Evolutionary conservation across 495 filamentous ascomycete genomes (phyloP).

Genomic region (Aspergillus indologenus): DNA sequence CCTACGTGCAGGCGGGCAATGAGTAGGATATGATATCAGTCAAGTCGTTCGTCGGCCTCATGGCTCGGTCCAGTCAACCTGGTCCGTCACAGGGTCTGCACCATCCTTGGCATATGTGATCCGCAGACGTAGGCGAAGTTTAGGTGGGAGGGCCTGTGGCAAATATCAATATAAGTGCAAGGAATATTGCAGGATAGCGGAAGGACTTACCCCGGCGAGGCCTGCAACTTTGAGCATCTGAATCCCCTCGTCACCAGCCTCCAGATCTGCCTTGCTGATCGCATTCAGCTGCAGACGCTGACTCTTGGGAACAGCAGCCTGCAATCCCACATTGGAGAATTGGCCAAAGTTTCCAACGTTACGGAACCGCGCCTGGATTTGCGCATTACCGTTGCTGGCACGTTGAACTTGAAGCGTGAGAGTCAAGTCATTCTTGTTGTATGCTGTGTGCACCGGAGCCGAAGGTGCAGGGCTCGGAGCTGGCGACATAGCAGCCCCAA

Average conservation of each 20-base stretch:
- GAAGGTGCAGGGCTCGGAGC: conserved; percentile 40
- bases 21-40: neutral
- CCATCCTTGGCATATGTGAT: conserved; percentile 72
- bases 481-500: conserved; percentile 43
- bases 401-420: conserved; percentile 81
- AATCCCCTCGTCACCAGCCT: conserved; percentile 74
- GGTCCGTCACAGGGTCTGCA: conserved; percentile 71
- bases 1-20: neutral
- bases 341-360: conserved; percentile 64
- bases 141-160: conserved; percentile 59
- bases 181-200: neutral
- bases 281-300: conserved; percentile 88
- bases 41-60: conserved; percentile 10
- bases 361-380: conserved; percentile 77
- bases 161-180: conserved; percentile 19
- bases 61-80: conserved; percentile 95
- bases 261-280: conserved; percentile 75
- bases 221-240: conserved; percentile 82
- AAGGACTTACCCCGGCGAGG: conserved; percentile 76
- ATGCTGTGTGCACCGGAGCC: conserved; percentile 60
- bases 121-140: conserved; percentile 79
- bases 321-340: conserved; percentile 73
- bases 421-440: conserved; percentile 79
- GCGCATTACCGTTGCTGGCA: conserved; percentile 62
- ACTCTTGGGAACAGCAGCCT: conserved; percentile 93